Conservation (phyloP, 2,329 filamentous ascomycete species). For the Ascochyta clinopodiicola region DNA sequence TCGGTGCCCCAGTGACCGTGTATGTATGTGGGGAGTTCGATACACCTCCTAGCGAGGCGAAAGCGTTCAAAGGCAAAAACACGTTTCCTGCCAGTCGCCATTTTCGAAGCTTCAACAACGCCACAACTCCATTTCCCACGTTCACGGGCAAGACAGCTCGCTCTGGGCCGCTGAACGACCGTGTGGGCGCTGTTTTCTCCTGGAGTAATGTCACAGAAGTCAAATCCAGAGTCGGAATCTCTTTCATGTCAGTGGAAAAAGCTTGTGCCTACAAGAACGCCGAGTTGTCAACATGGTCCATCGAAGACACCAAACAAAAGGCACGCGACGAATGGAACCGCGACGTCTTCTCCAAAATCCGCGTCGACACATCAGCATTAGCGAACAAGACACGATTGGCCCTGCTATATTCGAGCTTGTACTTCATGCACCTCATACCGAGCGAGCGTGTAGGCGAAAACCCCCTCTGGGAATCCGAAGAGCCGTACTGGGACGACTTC, state of each 20-base stretch:
- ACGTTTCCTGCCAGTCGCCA: conserved; percentile 47
- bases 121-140: conserved; percentile 37
- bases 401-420: conserved; percentile 44
- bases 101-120: conserved; percentile 42
- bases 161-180: conserved; percentile 47
- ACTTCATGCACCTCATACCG: conserved; percentile 48
- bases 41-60: conserved; percentile 27
- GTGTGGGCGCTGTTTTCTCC: conserved; percentile 60
- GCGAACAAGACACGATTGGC: conserved; percentile 43
- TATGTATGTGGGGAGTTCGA: conserved; percentile 48
- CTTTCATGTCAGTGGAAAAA: conserved; percentile 53
- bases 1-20: conserved; percentile 45
- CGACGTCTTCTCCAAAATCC: conserved; percentile 65
- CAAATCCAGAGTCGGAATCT: conserved; percentile 60
- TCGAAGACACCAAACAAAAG: conserved; percentile 50
- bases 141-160: conserved; percentile 36
- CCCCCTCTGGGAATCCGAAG: conserved; percentile 68
- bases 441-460: conserved; percentile 65
- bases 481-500: conserved; percentile 73
- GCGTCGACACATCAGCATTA: conserved; percentile 33
- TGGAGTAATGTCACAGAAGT: conserved; percentile 52
- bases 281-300: conserved; percentile 54
- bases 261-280: conserved; percentile 57
- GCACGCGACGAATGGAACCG: conserved; percentile 56
- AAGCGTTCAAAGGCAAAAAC: conserved; percentile 44